These are phyloP conservation scores for Lentinula boryana DNA, from an alignment of 768 basidiomycete species.

Conservation along the genomic window DNA sequence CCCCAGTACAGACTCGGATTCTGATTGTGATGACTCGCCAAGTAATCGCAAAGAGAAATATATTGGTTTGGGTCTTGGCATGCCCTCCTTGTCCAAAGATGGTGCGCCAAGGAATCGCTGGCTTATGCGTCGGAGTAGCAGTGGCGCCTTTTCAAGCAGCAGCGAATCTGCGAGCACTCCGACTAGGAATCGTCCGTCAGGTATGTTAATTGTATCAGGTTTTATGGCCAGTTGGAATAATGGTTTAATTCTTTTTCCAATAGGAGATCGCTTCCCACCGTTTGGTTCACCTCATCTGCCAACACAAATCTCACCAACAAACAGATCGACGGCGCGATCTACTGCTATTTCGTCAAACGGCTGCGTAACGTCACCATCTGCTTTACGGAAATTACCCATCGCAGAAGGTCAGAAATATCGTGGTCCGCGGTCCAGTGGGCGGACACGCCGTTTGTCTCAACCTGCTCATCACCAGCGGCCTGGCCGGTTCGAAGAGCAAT, in stretches of 20 bases:
- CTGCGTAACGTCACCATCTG: constrained; percentile 40
- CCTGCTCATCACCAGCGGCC: constrained; percentile 39
- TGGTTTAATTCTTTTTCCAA: constrained; percentile 6
- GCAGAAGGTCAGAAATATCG: constrained; percentile 16
- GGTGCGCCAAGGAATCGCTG: constrained; percentile 42
- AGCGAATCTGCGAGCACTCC: constrained; percentile 65
- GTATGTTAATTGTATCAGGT: constrained; percentile 23
- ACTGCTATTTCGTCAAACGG: constrained; percentile 56
- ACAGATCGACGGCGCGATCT: constrained; percentile 38
- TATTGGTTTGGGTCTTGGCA: constrained; percentile 60
- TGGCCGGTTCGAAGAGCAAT: constrained; percentile 76
- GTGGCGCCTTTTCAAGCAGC: constrained; percentile 74
- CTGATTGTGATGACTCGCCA: constrained; percentile 61
- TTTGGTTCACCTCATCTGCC: constrained; percentile 44
- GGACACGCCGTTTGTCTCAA: constrained; percentile 29
- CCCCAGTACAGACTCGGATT: constrained; percentile 54
- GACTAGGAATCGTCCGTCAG: constrained; percentile 48
- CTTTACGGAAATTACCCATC: constrained; percentile 25
- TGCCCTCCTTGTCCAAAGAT: constrained; percentile 31
- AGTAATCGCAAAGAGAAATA: constrained; percentile 51
- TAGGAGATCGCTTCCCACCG: constrained; percentile 42
- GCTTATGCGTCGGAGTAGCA: constrained; percentile 74
- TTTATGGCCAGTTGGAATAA: constrained; percentile 1
- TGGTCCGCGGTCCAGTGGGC: constrained; percentile 8
- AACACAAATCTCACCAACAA: constrained; percentile 38